Conservation (phyloP, 2,329 filamentous ascomycete species). For the Aspergillus brunneoviolaceus region DNA sequence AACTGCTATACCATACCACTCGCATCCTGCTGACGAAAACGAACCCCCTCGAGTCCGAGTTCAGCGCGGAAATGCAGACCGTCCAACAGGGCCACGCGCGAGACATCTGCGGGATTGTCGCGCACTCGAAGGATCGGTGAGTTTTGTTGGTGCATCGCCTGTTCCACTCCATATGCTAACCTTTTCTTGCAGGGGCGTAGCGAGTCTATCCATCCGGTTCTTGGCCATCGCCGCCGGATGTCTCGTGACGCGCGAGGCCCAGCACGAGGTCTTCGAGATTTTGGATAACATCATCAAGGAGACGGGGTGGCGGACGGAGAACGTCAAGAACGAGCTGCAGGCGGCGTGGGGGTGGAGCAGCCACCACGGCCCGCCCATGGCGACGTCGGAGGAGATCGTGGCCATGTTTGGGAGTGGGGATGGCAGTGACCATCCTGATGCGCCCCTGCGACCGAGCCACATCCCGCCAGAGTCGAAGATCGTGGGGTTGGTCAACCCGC, state of each 20-base stretch:
- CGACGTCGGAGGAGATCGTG: constrained; percentile 9
- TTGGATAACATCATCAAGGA: constrained; percentile 72
- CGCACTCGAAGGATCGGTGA: constrained; percentile 74
- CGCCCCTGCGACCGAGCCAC: constrained; percentile 17
- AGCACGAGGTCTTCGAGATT: constrained; percentile 76
- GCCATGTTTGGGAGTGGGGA: constrained; percentile 15
- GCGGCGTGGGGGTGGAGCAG: constrained; percentile 72
- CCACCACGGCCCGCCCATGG: constrained; percentile 33
- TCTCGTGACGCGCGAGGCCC: constrained; percentile 67
- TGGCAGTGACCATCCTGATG: neutral
- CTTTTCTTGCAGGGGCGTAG: constrained; percentile 57
- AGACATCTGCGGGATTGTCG: constrained; percentile 85
- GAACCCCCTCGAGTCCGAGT: constrained; percentile 65
- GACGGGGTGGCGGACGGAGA: constrained; percentile 75
- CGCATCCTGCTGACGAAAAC: constrained; percentile 77
- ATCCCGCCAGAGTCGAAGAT: constrained; percentile 33
- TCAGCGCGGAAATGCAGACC: constrained; percentile 65
- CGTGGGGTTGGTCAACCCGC: constrained; percentile 64
- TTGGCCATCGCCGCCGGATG: constrained; percentile 75
- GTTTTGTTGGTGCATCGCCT: constrained; percentile 16
- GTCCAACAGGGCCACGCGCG: constrained; percentile 73
- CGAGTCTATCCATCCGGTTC: constrained; percentile 74
- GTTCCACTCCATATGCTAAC: neutral
- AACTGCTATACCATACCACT: constrained; percentile 85
- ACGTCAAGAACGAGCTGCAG: constrained; percentile 71